Conservation (phyloP, 257 asterid species). For the Nicotiana undulata region DNA sequence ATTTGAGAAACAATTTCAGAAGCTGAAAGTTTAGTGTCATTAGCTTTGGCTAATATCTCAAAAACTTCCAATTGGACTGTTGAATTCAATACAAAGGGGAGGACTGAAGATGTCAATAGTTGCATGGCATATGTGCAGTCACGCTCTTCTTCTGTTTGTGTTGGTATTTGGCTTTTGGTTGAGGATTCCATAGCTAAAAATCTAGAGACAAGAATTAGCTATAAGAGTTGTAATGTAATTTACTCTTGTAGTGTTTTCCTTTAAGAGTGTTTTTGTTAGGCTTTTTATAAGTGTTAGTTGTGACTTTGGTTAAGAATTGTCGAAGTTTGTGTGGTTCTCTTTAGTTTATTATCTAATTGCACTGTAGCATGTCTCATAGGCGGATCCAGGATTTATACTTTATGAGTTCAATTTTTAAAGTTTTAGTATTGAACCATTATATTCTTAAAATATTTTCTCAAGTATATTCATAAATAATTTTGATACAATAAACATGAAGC, state of each 20-base stretch:
- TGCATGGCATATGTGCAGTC: constrained; percentile 14
- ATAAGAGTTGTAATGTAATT: background rate
- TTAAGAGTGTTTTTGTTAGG: background rate
- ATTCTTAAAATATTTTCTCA: too few relatives aligned
- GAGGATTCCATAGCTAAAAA: background rate
- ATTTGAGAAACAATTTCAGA: constrained; percentile 19
- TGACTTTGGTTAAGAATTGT: background rate
- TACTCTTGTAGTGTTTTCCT: too few relatives aligned
- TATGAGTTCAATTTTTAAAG: too few relatives aligned
- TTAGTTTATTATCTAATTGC: background rate
- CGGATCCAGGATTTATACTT: too few relatives aligned
- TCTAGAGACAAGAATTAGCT: background rate
- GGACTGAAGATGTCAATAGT: constrained; percentile 1
- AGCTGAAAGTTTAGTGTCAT: constrained; percentile 18
- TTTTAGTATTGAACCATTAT: too few relatives aligned
- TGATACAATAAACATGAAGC: too few relatives aligned
- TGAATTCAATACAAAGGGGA: constrained; percentile 25
- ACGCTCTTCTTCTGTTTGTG: constrained; percentile 7
- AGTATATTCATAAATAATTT: too few relatives aligned
- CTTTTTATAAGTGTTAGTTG: background rate
- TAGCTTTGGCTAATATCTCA: constrained; percentile 20
- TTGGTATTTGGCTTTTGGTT: background rate
- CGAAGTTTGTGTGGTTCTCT: background rate
- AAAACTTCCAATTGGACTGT: constrained; percentile 23
- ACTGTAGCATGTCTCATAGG: background rate